phyloP scores from a whole-genome alignment of 2,329 filamentous ascomycete species.

The Fusarium solani-melongenae region DNA sequence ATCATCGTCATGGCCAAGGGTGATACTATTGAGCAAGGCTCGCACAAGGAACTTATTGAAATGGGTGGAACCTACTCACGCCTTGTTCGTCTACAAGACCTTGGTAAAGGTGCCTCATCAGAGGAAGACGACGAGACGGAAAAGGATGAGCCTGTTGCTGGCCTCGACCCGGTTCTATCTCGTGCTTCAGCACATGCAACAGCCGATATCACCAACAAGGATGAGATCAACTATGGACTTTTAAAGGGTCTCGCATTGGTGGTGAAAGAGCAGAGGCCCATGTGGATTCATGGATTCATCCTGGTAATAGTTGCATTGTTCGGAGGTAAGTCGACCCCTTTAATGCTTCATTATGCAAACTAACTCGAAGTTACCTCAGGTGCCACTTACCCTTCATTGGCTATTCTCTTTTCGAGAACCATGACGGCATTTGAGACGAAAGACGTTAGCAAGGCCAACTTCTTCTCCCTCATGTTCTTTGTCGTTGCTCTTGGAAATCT shows the following conservation, averaged over 20 bases:
- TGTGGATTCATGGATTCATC: slow-evolving; percentile 41
- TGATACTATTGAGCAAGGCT: slow-evolving; percentile 69
- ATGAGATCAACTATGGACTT: slow-evolving; percentile 39
- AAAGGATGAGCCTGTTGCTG: slow-evolving; percentile 53
- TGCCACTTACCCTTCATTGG: slow-evolving; percentile 53
- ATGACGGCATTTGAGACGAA: slow-evolving; percentile 52
- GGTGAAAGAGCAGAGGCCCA: slow-evolving; percentile 44
- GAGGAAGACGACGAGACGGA: slow-evolving; percentile 31
- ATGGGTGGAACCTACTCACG: slow-evolving; percentile 60
- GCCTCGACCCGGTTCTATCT: slow-evolving; percentile 40
- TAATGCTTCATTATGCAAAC: neutral
- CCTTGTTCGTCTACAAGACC: slow-evolving; percentile 59
- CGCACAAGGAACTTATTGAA: slow-evolving; percentile 66
- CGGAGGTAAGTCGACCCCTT: slow-evolving; percentile 39
- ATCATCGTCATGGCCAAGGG: slow-evolving; percentile 74
- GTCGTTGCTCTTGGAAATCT: slow-evolving; percentile 60
- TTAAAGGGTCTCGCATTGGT: slow-evolving; percentile 46
- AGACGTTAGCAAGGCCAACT: slow-evolving; percentile 55
- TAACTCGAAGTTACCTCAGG: slow-evolving; percentile 37
- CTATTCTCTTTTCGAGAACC: slow-evolving; percentile 53
- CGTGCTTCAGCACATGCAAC: slow-evolving; percentile 37
- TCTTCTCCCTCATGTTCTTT: slow-evolving; percentile 68
- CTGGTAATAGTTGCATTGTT: slow-evolving; percentile 38
- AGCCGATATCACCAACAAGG: slow-evolving; percentile 6
- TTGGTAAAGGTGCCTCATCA: slow-evolving; percentile 38